These are phyloP conservation scores for Yamadazyma kanchanaburiensis DNA, from an alignment of 1,139 yeast species.

Conservation along the genomic window DNA sequence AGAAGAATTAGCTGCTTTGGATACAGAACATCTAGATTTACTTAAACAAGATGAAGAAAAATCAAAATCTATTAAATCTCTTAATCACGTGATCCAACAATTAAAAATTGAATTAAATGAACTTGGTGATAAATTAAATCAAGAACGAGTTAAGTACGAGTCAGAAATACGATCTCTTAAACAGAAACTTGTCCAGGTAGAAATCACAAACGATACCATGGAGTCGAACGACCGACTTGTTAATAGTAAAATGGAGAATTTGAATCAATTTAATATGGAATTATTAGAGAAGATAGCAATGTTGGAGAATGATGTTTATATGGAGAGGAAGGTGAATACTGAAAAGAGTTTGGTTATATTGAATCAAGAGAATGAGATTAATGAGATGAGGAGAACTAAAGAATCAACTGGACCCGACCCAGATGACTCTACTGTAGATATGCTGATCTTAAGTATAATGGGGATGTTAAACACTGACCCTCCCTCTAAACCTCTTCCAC, in stretches of 20 bases:
- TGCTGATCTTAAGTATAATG: slow-evolving; percentile 29
- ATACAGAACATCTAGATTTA: slow-evolving; percentile 20
- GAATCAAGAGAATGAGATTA: slow-evolving; percentile 33
- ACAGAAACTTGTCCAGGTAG: slow-evolving; percentile 35
- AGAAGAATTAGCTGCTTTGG: slow-evolving; percentile 37
- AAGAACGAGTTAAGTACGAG: slow-evolving; percentile 18
- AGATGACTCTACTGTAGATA: slow-evolving; percentile 16
- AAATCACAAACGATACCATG: slow-evolving; percentile 41
- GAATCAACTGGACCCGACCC: slow-evolving; percentile 1
- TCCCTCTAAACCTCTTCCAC: slow-evolving; percentile 16
- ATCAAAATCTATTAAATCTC: slow-evolving; percentile 4
- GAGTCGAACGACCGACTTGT: slow-evolving; percentile 37
- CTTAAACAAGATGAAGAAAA: slow-evolving; percentile 7
- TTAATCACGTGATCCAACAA: slow-evolving; percentile 6
- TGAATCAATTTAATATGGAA: slow-evolving; percentile 39
- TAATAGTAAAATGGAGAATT: slow-evolving; percentile 27
- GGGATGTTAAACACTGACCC: slow-evolving; percentile 34
- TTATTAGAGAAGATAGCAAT: slow-evolving; percentile 40
- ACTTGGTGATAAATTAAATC: slow-evolving; percentile 17
- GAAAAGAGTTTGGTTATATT: slow-evolving; percentile 32
- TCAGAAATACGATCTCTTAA: slow-evolving; percentile 21
- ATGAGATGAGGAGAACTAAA: slow-evolving; percentile 13
- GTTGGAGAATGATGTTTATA: slow-evolving; percentile 38
- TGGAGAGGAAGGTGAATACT: slow-evolving; percentile 27
- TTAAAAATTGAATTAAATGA: slow-evolving; percentile 20